A percentile compares a stretch with the other conserved stretches of the same genome.
These are phyloP conservation scores for Ophiostoma pallidulum DNA, from an alignment of 2,329 filamentous ascomycete species.

Conservation along the genomic window DNA sequence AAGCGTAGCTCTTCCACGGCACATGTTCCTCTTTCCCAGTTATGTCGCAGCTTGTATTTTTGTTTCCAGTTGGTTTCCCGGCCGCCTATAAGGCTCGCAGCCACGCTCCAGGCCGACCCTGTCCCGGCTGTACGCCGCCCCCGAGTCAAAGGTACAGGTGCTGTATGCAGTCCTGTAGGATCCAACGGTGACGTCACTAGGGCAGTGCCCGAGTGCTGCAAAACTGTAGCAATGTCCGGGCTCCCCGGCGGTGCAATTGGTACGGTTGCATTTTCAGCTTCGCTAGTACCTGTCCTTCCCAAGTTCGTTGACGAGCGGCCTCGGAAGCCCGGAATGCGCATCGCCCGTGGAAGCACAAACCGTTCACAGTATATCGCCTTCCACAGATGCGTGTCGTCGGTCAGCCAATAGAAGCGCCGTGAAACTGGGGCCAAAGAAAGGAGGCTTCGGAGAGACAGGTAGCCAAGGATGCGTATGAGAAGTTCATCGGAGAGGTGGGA, in stretches of 20 bases:
- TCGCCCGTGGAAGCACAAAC: constrained; percentile 74
- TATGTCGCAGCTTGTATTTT: constrained; percentile 80
- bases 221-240: too few species aligned
- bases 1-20: constrained; percentile 64
- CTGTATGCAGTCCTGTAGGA: too few species aligned
- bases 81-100: not conserved
- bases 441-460: constrained; percentile 60
- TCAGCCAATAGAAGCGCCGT: constrained; percentile 60
- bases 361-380: constrained; percentile 77
- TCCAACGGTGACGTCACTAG: too few species aligned
- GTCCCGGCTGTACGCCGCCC: not conserved
- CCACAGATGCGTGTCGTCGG: constrained; percentile 82
- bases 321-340: constrained; percentile 60
- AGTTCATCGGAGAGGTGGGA: constrained; percentile 79
- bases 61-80: constrained; percentile 67
- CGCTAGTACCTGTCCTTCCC: not conserved
- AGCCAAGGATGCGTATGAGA: constrained; percentile 72
- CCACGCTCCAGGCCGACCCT: not conserved
- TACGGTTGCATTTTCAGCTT: too few species aligned
- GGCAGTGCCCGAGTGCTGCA: too few species aligned
- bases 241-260: too few species aligned
- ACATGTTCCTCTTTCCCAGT: constrained; percentile 80
- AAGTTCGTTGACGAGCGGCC: not conserved
- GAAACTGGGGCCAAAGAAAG: constrained; percentile 58
- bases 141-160: too few species aligned